Evolutionary conservation across 2,329 filamentous ascomycete species (phyloP).

Genomic region (Microcera coccophila): DNA sequence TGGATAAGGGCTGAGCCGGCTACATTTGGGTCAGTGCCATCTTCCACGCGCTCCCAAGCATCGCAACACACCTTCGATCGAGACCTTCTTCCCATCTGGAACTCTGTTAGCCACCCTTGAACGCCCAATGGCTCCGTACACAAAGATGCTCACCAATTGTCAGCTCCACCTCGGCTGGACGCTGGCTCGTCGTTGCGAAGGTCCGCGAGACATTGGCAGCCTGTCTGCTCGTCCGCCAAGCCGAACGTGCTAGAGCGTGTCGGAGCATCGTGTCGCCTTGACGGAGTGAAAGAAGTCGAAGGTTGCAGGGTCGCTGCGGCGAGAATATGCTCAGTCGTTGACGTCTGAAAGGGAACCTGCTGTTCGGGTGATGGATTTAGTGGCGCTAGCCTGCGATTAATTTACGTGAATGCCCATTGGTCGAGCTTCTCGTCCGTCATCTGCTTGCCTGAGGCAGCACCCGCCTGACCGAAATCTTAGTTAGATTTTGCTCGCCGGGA

Average conservation of each 20-base stretch:
- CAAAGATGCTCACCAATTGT: conserved; percentile 67
- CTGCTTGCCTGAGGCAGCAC: conserved; percentile 37
- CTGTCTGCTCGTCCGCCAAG: conserved; percentile 61
- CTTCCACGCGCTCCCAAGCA: conserved; percentile 14
- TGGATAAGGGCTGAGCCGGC: conserved; percentile 96
- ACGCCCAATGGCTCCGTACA: conserved; percentile 29
- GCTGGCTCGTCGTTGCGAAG: conserved; percentile 75
- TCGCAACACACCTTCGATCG: conserved; percentile 75
- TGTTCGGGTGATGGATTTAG: conserved; percentile 38
- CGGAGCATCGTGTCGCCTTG: conserved; percentile 65
- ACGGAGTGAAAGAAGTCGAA: conserved; percentile 41
- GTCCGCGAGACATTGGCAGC: conserved; percentile 63
- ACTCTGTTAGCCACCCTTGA: conserved; percentile 29
- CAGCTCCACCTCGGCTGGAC: conserved; percentile 90
- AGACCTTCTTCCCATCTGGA: conserved; percentile 94
- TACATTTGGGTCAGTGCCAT: conserved; percentile 46
- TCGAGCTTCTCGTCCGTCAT: conserved; percentile 8
- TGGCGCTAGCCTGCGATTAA: conserved; percentile 42
- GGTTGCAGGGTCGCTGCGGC: conserved; percentile 36
- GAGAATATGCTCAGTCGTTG: conserved; percentile 40
- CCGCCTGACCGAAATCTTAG: conserved; percentile 10
- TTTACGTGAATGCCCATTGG: conserved; percentile 45
- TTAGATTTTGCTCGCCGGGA: conserved; percentile 17
- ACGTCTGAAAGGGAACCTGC: conserved; percentile 38
- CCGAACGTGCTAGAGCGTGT: conserved; percentile 64